Percentiles rank a stretch among this genome's conserved stretches.
Evolutionary conservation across 768 basidiomycete species (phyloP).

Genomic region (Mycena kentingensis): DNA sequence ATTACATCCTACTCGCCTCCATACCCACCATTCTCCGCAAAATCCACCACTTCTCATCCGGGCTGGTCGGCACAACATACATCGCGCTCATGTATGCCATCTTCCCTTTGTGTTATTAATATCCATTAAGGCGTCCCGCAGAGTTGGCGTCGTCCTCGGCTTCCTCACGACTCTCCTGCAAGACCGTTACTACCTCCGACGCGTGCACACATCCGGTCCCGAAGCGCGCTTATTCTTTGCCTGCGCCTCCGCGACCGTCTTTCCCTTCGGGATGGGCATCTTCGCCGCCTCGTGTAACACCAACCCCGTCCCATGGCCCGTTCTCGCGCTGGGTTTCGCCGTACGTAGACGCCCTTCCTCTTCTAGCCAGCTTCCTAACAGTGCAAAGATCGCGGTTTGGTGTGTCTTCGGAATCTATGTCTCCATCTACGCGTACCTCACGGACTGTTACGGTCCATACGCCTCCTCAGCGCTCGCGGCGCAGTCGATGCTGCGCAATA

Average conservation of each 20-base stretch:
- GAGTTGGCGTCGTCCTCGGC: constrained; percentile 57
- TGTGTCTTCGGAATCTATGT: constrained; percentile 57
- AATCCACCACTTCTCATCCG: constrained; percentile 61
- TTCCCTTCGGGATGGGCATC: constrained; percentile 67
- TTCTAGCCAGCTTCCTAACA: constrained; percentile 9
- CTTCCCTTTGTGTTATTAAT: not conserved
- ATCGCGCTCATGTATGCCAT: constrained; percentile 52
- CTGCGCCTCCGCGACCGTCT: constrained; percentile 53
- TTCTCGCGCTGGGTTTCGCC: constrained; percentile 53
- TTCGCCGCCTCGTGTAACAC: constrained; percentile 64
- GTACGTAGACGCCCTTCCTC: constrained; percentile 26
- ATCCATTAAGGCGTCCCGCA: constrained; percentile 27
- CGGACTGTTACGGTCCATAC: constrained; percentile 65
- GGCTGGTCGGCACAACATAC: constrained; percentile 63
- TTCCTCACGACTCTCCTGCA: constrained; percentile 49
- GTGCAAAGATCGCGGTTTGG: constrained; percentile 49
- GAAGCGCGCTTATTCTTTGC: constrained; percentile 66
- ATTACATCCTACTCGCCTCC: constrained; percentile 68
- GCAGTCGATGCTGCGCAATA: constrained; percentile 44
- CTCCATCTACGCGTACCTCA: constrained; percentile 61
- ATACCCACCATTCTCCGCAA: constrained; percentile 55
- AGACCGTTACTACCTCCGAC: constrained; percentile 47
- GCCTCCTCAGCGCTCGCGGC: constrained; percentile 72
- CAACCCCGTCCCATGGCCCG: constrained; percentile 62
- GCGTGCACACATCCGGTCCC: constrained; percentile 38